Evolutionary conservation across 2,329 filamentous ascomycete genomes (phyloP), one percentile per base, ranked within the genome.

Genomic region (Cladosporium oxysporum): DNA sequence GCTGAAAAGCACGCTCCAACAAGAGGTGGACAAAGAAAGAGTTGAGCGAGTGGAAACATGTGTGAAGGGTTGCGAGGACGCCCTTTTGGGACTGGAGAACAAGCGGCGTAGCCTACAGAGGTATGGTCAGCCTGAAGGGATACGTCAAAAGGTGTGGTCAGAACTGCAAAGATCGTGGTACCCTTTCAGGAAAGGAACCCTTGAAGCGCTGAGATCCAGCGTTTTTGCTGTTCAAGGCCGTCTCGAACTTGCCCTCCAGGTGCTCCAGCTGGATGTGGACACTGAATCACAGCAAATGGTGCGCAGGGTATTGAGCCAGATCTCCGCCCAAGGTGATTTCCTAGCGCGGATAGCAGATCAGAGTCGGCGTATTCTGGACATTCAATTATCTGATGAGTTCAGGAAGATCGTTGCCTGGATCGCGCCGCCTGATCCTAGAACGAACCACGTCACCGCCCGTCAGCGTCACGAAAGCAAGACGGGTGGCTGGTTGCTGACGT

Each of bases 401-500:
- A 35, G 58, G 41, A 65, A 67, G 50, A 68, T 71, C 26, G 41
- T 63, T 5, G 55, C 52, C 14, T 73, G 67, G 71, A 66, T 72
- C 11, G 64, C 61, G n/a, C 66, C 66, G 18, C 50, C 69, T n/a
- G 67, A 72, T 66, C 70, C 70, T 8, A 69, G 61, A 62, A 68
- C 58, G 21, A 70, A 71, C 23, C 70, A 72, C 52, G 53, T 61
- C 3, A 62, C 53, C 12, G 71, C 72, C 18, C 66, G 69, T 35
- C 49, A 67, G 33, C 62, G 60, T 21, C 64, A 70, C 58, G 64
- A 73, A 50, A 23, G 66, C 3, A 41, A 68, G 2, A 74, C 72
- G 0, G 72, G 72, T 5, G 50, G 23, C 21, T 74, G 72, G 71
- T 23, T 71, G 14, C 66, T 71, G n/a, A 35, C 65, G 33, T 66